Base-by-base conservation (phyloP, 352 stramenopile species). In the Globisporangium cederbergense region DNA sequence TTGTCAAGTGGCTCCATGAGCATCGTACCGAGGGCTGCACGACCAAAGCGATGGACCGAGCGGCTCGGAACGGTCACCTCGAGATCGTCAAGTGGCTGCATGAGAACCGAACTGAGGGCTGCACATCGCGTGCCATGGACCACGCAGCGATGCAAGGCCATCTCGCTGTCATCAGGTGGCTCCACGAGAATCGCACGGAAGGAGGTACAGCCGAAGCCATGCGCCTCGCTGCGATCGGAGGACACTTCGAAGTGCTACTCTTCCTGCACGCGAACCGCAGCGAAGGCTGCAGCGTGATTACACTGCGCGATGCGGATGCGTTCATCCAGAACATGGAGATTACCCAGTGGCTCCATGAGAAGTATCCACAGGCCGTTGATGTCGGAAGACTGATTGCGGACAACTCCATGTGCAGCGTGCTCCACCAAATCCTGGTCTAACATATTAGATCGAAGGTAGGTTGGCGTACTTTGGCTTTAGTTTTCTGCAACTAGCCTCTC, bases 1-100 rank as follows among this genome's bases (percentile, higher is more conserved):
- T 55, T n/a, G 49, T 55, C 2, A n/a, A 55, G 28, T 55, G 50
- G 50, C 50, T 55, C 3, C 47, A 54, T 36, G 20, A 34, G 22
- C 22, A 54, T 54, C 47, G 47, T 10, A 20, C 47, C 3, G 47
- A 54, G 11, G 47, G 47, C 3, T 34, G 47, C 13, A 36, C 47
- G 14, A 18, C 13, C 10, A 34, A 34, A 16, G 47, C 47, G 47
- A 54, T 54, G 47, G 47, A 54, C 22, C 20, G 9, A n/a, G 47
- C 22, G 14, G 47, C 47, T 34, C 11, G 28, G 1, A 54, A 34
- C 14, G 47, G 47, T 2, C 22, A 36, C 22, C 22, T 54, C 3
- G 22, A 20, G 11, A 5, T 56, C 16, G 25, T 56, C 25, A 40
- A 56, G 50, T 56, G 50, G 25, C 25, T 40, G 4, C 51, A 57